Conservation (phyloP, 2,329 filamentous ascomycete genomes). For the Aspergillus piperis region DNA sequence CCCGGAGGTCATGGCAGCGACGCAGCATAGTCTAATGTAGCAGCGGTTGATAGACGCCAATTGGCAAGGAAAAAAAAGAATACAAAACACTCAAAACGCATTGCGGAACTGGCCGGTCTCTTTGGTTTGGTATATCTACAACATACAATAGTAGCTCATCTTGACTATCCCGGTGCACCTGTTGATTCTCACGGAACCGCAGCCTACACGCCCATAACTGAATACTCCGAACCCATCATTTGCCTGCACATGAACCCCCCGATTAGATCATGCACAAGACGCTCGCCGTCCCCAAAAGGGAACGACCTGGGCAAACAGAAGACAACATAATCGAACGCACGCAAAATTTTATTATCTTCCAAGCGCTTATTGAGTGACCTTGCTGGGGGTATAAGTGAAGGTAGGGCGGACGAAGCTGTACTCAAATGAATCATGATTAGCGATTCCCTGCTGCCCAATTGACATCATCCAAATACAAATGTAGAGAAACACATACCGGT, state of each 20-base stretch:
- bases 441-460: not conserved
- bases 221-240: constrained; percentile 8
- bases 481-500: constrained; percentile 63
- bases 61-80: constrained; percentile 6
- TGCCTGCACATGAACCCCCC: not conserved
- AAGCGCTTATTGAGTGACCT: constrained; percentile 57
- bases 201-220: not conserved
- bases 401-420: constrained; percentile 78
- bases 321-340: constrained; percentile 7
- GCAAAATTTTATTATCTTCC: constrained; percentile 13
- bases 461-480: not conserved
- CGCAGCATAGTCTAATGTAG: not conserved
- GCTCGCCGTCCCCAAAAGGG: constrained; percentile 6
- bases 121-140: constrained; percentile 41
- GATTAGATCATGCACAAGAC: constrained; percentile 7
- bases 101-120: constrained; percentile 30
- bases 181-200: constrained; percentile 4
- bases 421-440: constrained; percentile 8
- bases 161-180: constrained; percentile 8
- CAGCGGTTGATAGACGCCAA: not conserved
- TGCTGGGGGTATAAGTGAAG: constrained; percentile 69
- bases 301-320: constrained; percentile 9
- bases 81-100: constrained; percentile 5
- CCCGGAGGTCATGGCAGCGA: not conserved
- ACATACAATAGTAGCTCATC: constrained; percentile 19